Conservation (phyloP, 73 alveolate genomes). For the Durusdinium trenchii region DNA sequence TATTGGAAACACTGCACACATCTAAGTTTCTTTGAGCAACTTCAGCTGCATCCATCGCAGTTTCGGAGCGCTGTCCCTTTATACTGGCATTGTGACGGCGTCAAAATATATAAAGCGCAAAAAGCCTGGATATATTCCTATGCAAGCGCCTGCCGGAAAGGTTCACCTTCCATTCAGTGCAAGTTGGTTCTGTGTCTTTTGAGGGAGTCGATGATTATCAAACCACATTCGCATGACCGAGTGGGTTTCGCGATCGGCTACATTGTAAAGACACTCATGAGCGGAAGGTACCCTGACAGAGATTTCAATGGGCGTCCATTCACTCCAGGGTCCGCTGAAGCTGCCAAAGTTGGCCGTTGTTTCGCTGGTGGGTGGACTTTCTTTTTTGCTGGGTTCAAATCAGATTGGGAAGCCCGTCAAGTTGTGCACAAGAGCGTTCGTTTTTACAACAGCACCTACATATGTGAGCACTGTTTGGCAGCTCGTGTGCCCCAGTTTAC, state of each 20-base stretch:
- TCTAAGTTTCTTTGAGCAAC: not conserved
- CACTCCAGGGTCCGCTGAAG: not conserved
- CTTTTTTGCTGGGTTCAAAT: not conserved
- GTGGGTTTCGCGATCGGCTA: not conserved
- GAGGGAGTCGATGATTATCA: not conserved
- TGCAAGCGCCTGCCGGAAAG: not conserved
- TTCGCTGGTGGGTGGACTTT: not conserved
- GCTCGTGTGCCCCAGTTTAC: not conserved
- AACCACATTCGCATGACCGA: not conserved
- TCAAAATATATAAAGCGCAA: not conserved
- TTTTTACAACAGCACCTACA: not conserved
- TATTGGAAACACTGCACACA: not conserved
- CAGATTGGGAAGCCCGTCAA: constrained; percentile 8
- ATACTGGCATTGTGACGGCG: not conserved
- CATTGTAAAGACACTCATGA: not conserved
- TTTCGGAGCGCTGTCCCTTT: not conserved
- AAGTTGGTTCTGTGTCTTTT: not conserved
- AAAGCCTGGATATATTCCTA: not conserved
- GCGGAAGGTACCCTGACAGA: not conserved
- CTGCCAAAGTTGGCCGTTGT: not conserved
- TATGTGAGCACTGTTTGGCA: constrained; percentile 4
- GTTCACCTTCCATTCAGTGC: not conserved
- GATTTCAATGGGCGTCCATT: not conserved
- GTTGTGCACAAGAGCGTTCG: not conserved
- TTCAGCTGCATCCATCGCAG: not conserved